These are phyloP conservation scores for Hanseniaspora uvarum DNA, from an alignment of 1,139 yeast genomes.

Conservation along the genomic window DNA sequence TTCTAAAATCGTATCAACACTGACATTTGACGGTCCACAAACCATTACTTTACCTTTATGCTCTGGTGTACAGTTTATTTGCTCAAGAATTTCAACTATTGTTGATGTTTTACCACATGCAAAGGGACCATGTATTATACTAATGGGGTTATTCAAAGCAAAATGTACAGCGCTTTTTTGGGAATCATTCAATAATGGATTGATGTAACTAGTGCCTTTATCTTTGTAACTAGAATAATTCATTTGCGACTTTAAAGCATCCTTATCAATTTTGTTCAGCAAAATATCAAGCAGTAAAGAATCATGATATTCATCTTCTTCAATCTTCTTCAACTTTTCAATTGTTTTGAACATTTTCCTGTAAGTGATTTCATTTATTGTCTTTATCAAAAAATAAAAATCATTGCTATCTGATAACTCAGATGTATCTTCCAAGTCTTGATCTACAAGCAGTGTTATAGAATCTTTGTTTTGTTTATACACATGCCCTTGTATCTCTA, in stretches of 20 bases:
- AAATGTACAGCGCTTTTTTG: conserved; percentile 58
- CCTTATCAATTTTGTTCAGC: conserved; percentile 21
- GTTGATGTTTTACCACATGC: conserved; percentile 83
- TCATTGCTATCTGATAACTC: not conserved
- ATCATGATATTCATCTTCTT: conserved; percentile 34
- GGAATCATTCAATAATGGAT: conserved; percentile 52
- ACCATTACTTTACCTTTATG: conserved; percentile 63
- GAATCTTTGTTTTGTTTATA: conserved; percentile 37
- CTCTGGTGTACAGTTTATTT: conserved; percentile 39
- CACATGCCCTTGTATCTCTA: conserved; percentile 25
- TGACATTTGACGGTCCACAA: conserved; percentile 93
- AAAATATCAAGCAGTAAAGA: conserved; percentile 19
- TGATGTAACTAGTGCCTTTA: conserved; percentile 33
- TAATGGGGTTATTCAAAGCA: conserved; percentile 40
- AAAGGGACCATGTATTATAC: conserved; percentile 68
- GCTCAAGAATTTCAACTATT: conserved; percentile 71
- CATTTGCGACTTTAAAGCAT: conserved; percentile 29
- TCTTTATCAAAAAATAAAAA: conserved; percentile 41
- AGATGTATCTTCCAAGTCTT: conserved; percentile 39
- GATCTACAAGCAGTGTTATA: conserved; percentile 55
- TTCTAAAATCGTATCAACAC: conserved; percentile 86
- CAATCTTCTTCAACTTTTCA: conserved; percentile 50
- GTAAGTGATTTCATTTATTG: conserved; percentile 61
- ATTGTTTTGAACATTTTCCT: conserved; percentile 73
- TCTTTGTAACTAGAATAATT: conserved; percentile 5